Evolutionary conservation across 1,139 yeast species (phyloP).

Genomic region (Protomyces arabidopsidicola): DNA sequence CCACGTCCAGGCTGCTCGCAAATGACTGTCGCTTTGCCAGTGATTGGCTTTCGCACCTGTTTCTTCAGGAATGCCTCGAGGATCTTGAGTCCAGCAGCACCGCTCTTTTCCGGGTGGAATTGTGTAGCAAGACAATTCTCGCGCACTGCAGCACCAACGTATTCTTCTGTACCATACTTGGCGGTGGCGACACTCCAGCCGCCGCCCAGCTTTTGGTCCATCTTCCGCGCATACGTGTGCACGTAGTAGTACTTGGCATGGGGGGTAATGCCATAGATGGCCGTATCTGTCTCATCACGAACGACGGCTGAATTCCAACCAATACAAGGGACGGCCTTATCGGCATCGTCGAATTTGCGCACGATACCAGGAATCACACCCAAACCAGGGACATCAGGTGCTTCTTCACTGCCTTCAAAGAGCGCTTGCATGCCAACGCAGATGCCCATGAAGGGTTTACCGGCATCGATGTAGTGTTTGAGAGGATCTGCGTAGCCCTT

Average conservation of each 20-base stretch:
- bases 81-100: constrained; percentile 76
- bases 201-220: constrained; percentile 30
- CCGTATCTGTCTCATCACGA: constrained; percentile 34
- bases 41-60: constrained; percentile 35
- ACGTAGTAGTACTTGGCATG: constrained; percentile 80
- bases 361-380: constrained; percentile 51
- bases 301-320: constrained; percentile 72
- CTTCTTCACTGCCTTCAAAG: constrained; percentile 69
- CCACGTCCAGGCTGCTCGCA: constrained; percentile 26
- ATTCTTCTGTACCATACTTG: constrained; percentile 70
- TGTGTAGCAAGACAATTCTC: constrained; percentile 88
- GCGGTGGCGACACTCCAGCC: constrained; percentile 82
- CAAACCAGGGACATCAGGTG: constrained; percentile 58
- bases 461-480: constrained; percentile 58
- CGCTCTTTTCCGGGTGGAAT: constrained; percentile 96
- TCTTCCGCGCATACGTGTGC: constrained; percentile 58
- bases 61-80: constrained; percentile 66
- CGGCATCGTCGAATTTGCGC: constrained; percentile 54
- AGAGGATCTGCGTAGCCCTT: constrained; percentile 65
- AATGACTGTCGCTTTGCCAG: constrained; percentile 33
- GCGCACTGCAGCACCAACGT: constrained; percentile 74
- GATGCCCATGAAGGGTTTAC: constrained; percentile 87
- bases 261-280: constrained; percentile 61
- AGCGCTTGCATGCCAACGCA: constrained; percentile 92
- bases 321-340: constrained; percentile 88